Conservation (phyloP, 2,329 filamentous ascomycete species). For the Monosporascus sp. region DNA sequence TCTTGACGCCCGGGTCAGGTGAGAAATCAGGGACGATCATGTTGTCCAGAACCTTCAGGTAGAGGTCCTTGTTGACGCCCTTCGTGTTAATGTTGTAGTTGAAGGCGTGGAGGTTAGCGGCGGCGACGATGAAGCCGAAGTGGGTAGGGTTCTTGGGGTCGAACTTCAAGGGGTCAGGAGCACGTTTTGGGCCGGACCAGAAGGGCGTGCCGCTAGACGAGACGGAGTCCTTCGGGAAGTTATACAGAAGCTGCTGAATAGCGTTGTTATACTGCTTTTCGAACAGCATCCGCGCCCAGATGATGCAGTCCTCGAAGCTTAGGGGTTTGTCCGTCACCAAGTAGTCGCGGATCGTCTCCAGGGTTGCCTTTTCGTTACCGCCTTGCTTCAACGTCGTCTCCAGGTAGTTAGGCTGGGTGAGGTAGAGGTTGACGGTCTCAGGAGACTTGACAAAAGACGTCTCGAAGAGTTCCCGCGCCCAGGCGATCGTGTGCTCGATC, state of each 20-base stretch:
- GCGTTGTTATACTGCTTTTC: slow-evolving; percentile 97
- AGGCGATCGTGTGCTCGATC: slow-evolving; percentile 98
- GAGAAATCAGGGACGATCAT: slow-evolving; percentile 96
- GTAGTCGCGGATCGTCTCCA: slow-evolving; percentile 86
- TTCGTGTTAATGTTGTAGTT: slow-evolving; percentile 96
- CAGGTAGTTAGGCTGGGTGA: slow-evolving; percentile 87
- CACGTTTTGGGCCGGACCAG: slow-evolving; percentile 98
- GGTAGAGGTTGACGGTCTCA: slow-evolving; percentile 89
- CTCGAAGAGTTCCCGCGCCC: slow-evolving; percentile 95
- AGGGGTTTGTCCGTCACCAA: slow-evolving; percentile 87
- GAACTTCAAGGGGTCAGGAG: slow-evolving; percentile 86
- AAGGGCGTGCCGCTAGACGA: slow-evolving; percentile 87
- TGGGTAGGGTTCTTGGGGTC: slow-evolving; percentile 80
- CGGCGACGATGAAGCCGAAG: slow-evolving; percentile 80
- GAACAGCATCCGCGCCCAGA: slow-evolving; percentile 90
- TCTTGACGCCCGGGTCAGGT: slow-evolving; percentile 87
- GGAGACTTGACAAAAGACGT: slow-evolving; percentile 88
- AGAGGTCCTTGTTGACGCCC: slow-evolving; percentile 63
- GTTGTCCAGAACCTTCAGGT: slow-evolving; percentile 75
- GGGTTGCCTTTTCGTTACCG: slow-evolving; percentile 87
- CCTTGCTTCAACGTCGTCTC: slow-evolving; percentile 84
- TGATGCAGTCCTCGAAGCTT: slow-evolving; percentile 92
- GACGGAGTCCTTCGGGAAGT: slow-evolving; percentile 90
- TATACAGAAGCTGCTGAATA: slow-evolving; percentile 90
- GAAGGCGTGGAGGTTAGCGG: slow-evolving; percentile 89